Base-by-base conservation (phyloP, 345 rosid species). In the Psidium guajava region DNA sequence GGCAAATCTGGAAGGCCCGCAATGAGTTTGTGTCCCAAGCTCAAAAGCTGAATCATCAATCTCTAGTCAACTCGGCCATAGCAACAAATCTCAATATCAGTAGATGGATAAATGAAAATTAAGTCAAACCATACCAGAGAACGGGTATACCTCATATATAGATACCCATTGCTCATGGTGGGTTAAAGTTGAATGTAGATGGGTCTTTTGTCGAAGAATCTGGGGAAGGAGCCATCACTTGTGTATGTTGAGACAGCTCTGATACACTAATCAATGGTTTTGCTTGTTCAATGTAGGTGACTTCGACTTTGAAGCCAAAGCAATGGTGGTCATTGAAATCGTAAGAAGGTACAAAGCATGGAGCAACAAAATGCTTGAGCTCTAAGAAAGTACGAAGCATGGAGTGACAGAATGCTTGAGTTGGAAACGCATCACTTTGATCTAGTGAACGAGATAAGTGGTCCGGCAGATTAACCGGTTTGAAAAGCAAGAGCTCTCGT, bases 181-280 rank as follows among this genome's bases (percentile, higher is more conserved):
- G 25, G 64, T 14, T 57, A 5, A 25, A 25, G 15, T 25, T 25
- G 25, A 57, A 57, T 2, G 28, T 2, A 2, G 64, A 57, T 57
- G 64, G 28, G 12, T 25, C 28, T 2, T 57, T 24, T 5, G 7
- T 24, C 25, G 15, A 4, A 57, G 28, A 25, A 11, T 10, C 28
- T 12, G 15, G 64, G 11, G 64, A 57, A 25, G 64, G 15, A 12
- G 1, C 28, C 10, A 57, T 25, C 6, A 14, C 61, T 0, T 11
- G 14, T 2, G 0, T 25, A 2, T 25, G 15, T 6, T 3, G 0
- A 57, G 15, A 25, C 15, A 57, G 6, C 28, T 9, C 1, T 0
- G 3, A 6, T 22, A 56, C 9, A 11, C 11, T 24, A 0, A 56
- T 24, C n/a, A 0, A 0, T 24, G 27, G 27, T 6, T 55, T 21